A percentile compares a stretch with the other conserved stretches of the same genome.
Conservation (phyloP, 1,284 basidiomycete species). For the Phellopilus nigrolimitatus region DNA sequence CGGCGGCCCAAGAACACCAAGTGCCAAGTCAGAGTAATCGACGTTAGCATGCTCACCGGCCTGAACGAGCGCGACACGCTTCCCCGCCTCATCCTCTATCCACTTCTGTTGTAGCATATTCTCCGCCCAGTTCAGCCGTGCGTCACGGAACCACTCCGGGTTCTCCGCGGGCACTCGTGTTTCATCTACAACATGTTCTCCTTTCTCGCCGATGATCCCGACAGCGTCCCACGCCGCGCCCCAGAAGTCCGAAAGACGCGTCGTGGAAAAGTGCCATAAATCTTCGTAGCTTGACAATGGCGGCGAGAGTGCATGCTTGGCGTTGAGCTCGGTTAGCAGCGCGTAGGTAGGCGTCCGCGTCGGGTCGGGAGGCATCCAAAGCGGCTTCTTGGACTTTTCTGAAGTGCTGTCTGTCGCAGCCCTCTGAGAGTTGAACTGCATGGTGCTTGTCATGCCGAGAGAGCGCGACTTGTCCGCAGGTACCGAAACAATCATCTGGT, state of each 20-base stretch:
- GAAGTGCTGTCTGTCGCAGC: background rate
- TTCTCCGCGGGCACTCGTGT: conserved; percentile 61
- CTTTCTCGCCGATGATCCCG: conserved; percentile 47
- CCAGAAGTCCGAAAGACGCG: conserved; percentile 68
- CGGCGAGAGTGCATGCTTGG: conserved; percentile 36
- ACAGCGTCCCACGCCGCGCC: conserved; percentile 74
- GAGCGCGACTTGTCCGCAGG: no score
- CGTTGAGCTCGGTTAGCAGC: conserved; percentile 57
- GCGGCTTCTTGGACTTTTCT: no score
- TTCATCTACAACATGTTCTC: conserved; percentile 53
- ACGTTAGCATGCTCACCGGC: conserved; percentile 50
- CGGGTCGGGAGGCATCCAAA: conserved; percentile 6
- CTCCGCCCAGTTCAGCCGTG: conserved; percentile 81
- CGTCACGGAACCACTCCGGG: conserved; percentile 71
- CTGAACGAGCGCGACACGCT: conserved; percentile 73
- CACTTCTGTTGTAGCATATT: conserved; percentile 57
- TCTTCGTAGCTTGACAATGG: conserved; percentile 57
- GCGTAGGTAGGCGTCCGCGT: conserved; percentile 42
- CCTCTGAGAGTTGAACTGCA: background rate
- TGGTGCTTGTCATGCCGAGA: background rate
- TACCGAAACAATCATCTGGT: no score
- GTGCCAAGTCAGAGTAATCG: conserved; percentile 18
- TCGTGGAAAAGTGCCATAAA: conserved; percentile 68
- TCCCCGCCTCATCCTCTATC: conserved; percentile 39
- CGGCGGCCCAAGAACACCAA: no score